Percentiles rank a stretch among this genome's conserved stretches.
Evolutionary conservation across 345 rosid genomes (phyloP).

Genomic region (Linum usitatissimum): DNA sequence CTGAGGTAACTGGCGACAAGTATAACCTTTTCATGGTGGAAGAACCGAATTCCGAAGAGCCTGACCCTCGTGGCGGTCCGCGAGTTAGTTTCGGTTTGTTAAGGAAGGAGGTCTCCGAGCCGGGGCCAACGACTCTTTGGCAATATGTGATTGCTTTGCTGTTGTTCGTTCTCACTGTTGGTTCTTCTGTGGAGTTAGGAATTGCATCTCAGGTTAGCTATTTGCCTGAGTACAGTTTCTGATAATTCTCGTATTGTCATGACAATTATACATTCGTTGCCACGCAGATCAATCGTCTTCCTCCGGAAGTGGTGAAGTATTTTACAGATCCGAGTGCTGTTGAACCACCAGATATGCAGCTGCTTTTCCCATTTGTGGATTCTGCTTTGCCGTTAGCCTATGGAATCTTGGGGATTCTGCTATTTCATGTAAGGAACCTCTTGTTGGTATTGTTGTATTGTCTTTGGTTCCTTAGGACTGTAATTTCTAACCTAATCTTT

Average conservation of each 20-base stretch:
- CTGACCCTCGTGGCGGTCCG: slow-evolving; percentile 90
- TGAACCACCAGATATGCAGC: slow-evolving; percentile 87
- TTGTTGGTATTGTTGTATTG: neutral
- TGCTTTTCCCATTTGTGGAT: slow-evolving; percentile 78
- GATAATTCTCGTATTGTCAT: neutral
- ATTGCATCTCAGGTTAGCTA: slow-evolving; percentile 80
- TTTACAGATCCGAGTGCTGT: slow-evolving; percentile 84
- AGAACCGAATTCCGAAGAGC: slow-evolving; percentile 86
- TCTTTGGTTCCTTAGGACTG: neutral
- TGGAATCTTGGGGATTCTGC: slow-evolving; percentile 77
- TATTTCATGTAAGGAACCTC: slow-evolving; percentile 66
- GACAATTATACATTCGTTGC: slow-evolving; percentile 13
- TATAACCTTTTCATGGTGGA: slow-evolving; percentile 91
- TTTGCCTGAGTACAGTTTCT: neutral
- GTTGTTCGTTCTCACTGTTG: slow-evolving; percentile 73
- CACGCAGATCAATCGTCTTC: slow-evolving; percentile 75
- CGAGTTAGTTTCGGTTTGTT: slow-evolving; percentile 90
- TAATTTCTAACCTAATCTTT: too few relatives aligned
- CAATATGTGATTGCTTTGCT: slow-evolving; percentile 85
- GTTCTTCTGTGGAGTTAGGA: slow-evolving; percentile 85
- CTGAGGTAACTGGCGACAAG: slow-evolving; percentile 53
- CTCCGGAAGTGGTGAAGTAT: slow-evolving; percentile 86
- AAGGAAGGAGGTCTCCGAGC: slow-evolving; percentile 92
- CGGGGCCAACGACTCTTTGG: slow-evolving; percentile 94
- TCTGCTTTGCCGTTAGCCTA: slow-evolving; percentile 87